Base-by-base conservation (phyloP, 169 alveolate species). In the Babesia caballi region DNA sequence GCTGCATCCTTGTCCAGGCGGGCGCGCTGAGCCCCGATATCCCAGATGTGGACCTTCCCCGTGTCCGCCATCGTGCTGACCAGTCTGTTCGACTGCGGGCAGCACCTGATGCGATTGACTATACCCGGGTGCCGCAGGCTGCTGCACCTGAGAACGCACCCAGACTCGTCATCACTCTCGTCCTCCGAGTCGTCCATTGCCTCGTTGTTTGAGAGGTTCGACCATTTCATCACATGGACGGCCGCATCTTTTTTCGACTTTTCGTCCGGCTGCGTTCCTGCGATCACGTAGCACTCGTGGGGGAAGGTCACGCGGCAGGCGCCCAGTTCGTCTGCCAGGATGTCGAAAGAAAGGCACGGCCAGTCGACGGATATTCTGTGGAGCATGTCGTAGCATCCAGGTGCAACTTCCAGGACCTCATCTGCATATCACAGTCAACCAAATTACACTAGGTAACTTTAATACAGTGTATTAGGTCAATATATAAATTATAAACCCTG, bases 311-410 rank as follows among this genome's bases (percentile, higher is more conserved):
- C 67, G 7, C 88, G 46, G 44, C 84, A 70, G 19, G 74, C 80
- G 19, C 76, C 81, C 21, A 81, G 61, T 0, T 67, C 83, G 28
- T 67, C 82, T 9, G 42, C 52, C 25, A 83, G 41, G 32, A 83
- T 81, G 52, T 88, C 93, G 42, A 88, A 81, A n/a, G 93, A 88
- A n/a, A 88, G 78, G 56, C 93, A 88, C 0, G 93, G 89, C 93
- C 93, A 88, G 32, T 81, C 88, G 5, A 81, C 53, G 19, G 72
- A 17, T 4, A 81, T 81, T 19, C 60, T 50, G 32, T 81, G 84
- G 12, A 70, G 44, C 88, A 81, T 81, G 53, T 81, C 88, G 66
- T 81, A 81, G 33, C 88, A 81, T 2, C 84, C 88, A 7, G 88
- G 88, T 2, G 84, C 44, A 7, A 81, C 58, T 36, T 81, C 84